Base-by-base conservation (phyloP, 352 stramenopile species). In the Globisporangium viniferum region DNA sequence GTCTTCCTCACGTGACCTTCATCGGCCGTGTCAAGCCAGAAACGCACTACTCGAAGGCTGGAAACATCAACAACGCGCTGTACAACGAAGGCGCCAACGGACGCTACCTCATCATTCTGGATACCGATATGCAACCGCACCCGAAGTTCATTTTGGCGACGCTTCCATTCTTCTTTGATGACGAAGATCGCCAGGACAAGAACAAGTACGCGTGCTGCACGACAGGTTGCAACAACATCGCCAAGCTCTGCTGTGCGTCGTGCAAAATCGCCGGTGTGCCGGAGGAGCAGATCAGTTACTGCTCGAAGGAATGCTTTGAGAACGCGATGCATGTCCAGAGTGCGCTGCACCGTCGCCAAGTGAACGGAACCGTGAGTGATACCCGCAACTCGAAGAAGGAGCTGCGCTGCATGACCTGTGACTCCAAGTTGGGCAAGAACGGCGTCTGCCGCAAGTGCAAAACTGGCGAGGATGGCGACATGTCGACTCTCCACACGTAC, bases 51-150 rank as follows among this genome's bases (percentile, higher is more conserved):
- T 91, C 82, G 0, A 95, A 96, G 74, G 89, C 89, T 7, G 89
- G 89, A 8, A 97, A 97, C 80, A 92, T 97, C 70, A 97, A 97
- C 80, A 97, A 97, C 70, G 86, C 75, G 36, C 70, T 95, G 72
- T 94, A 94, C 76, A 95, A 97, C 68, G 89, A 97, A 73, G 88
- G 88, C 5, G 76, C 86, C 3, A 92, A 81, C 68, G 89, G 86
- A 0, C 84, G 86, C 12, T 95, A 96, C 74, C 72, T 90, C 36
- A 51, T 97, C 29, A 69, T 96, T 18, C 73, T 97, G 3, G 88
- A 96, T 67, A 88, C 82, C 55, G 89, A 97, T 56, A 96, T 95
- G 88, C 84, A 94, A 70, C 88, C 88, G 31, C 84, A 95, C 71
- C 76, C 86, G 10, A 95, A 93, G 81, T 94, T 95, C 58, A 65